phyloP scores from a whole-genome alignment of 768 basidiomycete species.

The Lactifluus echinatus region DNA sequence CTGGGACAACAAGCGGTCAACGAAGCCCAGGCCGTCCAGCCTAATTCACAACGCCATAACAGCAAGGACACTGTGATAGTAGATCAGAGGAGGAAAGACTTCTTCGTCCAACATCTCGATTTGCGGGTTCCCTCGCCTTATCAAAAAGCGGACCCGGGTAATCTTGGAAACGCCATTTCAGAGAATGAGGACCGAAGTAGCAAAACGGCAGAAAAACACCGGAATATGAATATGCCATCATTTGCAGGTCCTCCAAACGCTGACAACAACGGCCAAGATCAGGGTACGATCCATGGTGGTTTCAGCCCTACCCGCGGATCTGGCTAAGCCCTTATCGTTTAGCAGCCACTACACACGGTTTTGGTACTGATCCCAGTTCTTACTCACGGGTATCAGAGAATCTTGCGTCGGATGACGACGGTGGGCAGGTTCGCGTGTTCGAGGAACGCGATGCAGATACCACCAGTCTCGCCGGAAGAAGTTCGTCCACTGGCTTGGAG shows the following conservation, averaged over 20 bases:
- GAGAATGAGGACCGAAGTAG: background rate
- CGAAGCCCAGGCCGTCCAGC: background rate
- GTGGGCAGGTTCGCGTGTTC: background rate
- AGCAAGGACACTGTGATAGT: background rate
- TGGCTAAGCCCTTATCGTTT: background rate
- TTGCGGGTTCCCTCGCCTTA: background rate
- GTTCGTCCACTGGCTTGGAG: background rate
- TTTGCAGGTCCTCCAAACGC: background rate
- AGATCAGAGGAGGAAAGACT: background rate
- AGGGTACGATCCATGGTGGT: background rate
- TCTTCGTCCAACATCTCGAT: background rate
- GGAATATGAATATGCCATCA: background rate
- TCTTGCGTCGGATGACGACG: background rate
- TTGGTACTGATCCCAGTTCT: background rate
- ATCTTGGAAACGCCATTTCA: background rate
- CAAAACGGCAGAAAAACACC: background rate
- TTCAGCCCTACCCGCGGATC: background rate
- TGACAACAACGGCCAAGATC: background rate
- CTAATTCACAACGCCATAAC: background rate
- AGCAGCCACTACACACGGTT: background rate
- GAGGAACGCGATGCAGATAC: background rate
- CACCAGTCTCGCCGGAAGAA: background rate
- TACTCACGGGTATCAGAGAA: background rate
- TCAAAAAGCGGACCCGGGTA: background rate
- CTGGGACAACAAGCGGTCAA: background rate